Base-by-base conservation (phyloP, 1,284 basidiomycete species). In the Cryptococcus sp. region DNA sequence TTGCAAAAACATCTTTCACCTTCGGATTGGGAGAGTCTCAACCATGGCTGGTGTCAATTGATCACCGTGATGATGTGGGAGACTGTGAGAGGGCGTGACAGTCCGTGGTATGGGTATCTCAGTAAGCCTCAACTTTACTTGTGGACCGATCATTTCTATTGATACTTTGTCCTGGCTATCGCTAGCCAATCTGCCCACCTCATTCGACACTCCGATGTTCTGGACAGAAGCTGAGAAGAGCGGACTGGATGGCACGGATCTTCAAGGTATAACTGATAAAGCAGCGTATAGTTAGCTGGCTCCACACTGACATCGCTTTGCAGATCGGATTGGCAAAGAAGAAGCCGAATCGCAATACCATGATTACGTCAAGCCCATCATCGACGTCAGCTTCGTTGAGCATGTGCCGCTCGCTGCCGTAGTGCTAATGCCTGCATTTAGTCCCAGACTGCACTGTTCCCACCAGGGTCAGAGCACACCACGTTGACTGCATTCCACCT, bases 61-160 rank as follows among this genome's bases (percentile, higher is more conserved):
- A 97, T 98, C 59, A 81, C 97, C 22, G 90, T 88, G 64, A 89
- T 98, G 87, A 92, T 98, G 89, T 97, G 90, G 88, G 95, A 97
- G 77, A 85, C 85, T 52, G 83, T 86, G 3, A 80, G 79, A 57
- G 85, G 84, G 0, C 45, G 73, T 7, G 70, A 80, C 22, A 90
- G 87, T 46, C 84, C 78, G 60, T 92, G 90, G 90, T 73, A 74
- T 10, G 82, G 80, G 5, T 92, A 91, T 77, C 78, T 91, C 17
- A 79, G 89, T 90, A 61, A 54, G 84, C 78, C 19, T 17, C 5
- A 56, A 23, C n/a, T 50, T 48, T 46, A 31, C 40, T 13, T 20
- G 17, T 58, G 60, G 42, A 4, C 19, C 7, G 11, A 19, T 6
- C 23, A 27, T 39, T 20, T 47, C 15, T 16, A 13, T 20, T 41